These are phyloP conservation scores for Paramecium primaurelia DNA, from an alignment of 73 alveolate species.

Conservation along the genomic window DNA sequence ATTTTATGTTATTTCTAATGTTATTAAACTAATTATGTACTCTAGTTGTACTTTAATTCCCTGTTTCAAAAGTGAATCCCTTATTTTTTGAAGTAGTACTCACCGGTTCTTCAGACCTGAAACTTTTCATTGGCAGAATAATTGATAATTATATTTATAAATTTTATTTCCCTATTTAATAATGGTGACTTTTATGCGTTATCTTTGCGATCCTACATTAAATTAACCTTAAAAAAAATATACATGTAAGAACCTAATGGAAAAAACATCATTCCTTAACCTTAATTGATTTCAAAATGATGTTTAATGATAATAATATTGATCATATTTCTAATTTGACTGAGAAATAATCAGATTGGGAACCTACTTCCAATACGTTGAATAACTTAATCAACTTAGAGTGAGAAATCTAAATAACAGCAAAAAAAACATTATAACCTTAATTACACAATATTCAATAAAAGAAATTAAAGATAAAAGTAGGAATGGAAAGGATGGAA, in stretches of 20 bases:
- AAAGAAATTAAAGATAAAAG: not conserved
- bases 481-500: slow-evolving; percentile 47
- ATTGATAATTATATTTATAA: not conserved
- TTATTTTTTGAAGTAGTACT: not conserved
- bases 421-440: not conserved
- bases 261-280: slow-evolving; percentile 48
- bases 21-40: not conserved
- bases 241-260: slow-evolving; percentile 25
- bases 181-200: slow-evolving; percentile 60
- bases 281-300: slow-evolving; percentile 48
- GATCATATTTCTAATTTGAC: slow-evolving; percentile 17
- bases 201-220: slow-evolving; percentile 48
- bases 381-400: not conserved
- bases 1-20: not conserved
- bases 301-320: slow-evolving; percentile 15
- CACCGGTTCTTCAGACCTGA: not conserved
- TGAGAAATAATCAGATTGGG: slow-evolving; percentile 31
- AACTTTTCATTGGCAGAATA: not conserved
- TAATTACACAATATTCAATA: not conserved
- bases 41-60: not conserved
- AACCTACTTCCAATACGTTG: not conserved
- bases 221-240: slow-evolving; percentile 37
- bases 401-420: not conserved
- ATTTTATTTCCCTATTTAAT: not conserved
- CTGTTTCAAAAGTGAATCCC: not conserved